These are phyloP conservation scores for Eucalyptus pumila DNA, from an alignment of 345 rosid species.

Conservation along the genomic window DNA sequence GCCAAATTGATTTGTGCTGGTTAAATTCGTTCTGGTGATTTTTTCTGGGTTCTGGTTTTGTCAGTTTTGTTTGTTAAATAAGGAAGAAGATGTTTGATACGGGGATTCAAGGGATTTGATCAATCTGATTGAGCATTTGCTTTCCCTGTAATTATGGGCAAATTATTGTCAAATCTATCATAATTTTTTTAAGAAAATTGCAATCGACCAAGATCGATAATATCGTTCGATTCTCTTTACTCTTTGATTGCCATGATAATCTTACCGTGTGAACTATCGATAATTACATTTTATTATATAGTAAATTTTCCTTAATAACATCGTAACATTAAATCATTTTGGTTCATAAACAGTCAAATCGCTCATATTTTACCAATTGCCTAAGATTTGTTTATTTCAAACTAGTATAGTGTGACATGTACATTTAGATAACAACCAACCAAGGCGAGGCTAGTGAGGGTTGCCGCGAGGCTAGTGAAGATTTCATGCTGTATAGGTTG, in stretches of 20 bases:
- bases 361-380: not conserved
- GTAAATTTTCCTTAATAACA: not conserved
- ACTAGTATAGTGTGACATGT: not conserved
- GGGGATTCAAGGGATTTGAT: not conserved
- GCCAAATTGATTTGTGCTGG: not conserved
- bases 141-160: not conserved
- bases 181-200: not conserved
- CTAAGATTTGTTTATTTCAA: not conserved
- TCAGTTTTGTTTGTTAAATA: not conserved
- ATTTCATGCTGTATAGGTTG: not conserved
- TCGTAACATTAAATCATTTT: not conserved
- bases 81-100: not conserved
- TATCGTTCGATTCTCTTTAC: not conserved
- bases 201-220: not conserved
- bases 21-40: not conserved
- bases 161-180: not conserved
- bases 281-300: not conserved
- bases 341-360: fast-evolving
- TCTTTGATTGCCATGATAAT: not conserved
- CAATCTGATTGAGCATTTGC: not conserved
- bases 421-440: fast-evolving
- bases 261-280: not conserved
- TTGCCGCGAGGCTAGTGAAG: not conserved
- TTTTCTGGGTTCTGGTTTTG: not conserved
- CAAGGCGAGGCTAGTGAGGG: not conserved